Evolutionary conservation across 441 rosid species (phyloP).

Genomic region (Pelargonium myrrhifolium): DNA sequence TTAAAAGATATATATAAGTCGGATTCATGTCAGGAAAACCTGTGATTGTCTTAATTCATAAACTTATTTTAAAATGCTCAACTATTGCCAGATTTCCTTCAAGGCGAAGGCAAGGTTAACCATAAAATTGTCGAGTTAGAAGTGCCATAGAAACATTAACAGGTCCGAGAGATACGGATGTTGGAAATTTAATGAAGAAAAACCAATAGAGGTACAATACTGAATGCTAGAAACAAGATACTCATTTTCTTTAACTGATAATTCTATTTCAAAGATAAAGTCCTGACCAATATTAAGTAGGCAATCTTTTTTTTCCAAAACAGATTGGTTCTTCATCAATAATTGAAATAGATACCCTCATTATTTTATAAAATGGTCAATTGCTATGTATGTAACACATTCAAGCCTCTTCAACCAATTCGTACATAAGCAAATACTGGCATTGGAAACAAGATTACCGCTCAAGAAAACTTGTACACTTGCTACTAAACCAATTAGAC

Average conservation of each 20-base stretch:
- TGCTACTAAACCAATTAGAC: background rate
- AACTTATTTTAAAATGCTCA: background rate
- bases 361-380: background rate
- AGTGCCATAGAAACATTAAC: conserved; percentile 7
- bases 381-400: background rate
- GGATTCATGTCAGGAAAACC: background rate
- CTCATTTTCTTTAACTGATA: background rate
- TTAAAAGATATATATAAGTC: background rate
- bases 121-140: background rate
- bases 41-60: background rate
- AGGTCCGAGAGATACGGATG: background rate
- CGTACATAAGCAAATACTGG: background rate
- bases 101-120: background rate
- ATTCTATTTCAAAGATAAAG: background rate
- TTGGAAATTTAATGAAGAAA: background rate
- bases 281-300: too few relatives aligned
- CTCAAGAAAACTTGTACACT: background rate
- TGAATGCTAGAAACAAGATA: background rate
- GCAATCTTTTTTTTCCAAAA: too few relatives aligned
- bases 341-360: background rate
- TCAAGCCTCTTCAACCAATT: background rate
- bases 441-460: background rate
- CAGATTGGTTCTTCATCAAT: background rate
- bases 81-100: background rate
- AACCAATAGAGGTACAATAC: background rate